These are phyloP conservation scores for Plectosphaerella cucumerina DNA, from an alignment of 2,329 filamentous ascomycete species.

Conservation along the genomic window DNA sequence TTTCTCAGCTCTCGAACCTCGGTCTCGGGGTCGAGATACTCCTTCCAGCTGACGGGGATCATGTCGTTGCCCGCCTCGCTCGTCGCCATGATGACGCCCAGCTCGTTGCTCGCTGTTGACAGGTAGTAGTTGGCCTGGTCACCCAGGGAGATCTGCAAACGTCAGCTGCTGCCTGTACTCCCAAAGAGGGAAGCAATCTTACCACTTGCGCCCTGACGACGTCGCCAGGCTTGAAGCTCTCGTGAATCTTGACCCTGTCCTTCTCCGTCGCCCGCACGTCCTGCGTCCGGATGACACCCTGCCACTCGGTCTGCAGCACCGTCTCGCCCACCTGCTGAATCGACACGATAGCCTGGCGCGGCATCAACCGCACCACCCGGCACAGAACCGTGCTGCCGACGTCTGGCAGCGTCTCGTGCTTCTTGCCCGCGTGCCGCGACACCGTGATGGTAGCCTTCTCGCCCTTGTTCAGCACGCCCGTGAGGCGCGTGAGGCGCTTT, in stretches of 20 bases:
- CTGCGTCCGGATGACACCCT: constrained; percentile 80
- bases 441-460: constrained; percentile 54
- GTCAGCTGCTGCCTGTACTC: constrained; percentile 4
- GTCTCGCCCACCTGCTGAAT: constrained; percentile 78
- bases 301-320: constrained; percentile 74
- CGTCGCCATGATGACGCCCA: constrained; percentile 89
- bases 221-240: constrained; percentile 90
- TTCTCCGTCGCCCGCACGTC: constrained; percentile 95
- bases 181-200: constrained; percentile 26
- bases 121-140: constrained; percentile 95
- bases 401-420: constrained; percentile 73
- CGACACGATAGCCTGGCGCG: constrained; percentile 77
- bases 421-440: constrained; percentile 38
- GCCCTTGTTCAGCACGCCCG: constrained; percentile 31
- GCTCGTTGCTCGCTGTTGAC: constrained; percentile 85
- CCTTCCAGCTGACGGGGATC: constrained; percentile 92
- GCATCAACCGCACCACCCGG: constrained; percentile 78
- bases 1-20: constrained; percentile 77
- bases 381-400: constrained; percentile 79
- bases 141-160: constrained; percentile 70
- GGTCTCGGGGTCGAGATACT: constrained; percentile 81
- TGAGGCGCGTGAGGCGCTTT: constrained; percentile 58
- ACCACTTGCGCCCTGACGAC: constrained; percentile 83
- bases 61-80: constrained; percentile 87
- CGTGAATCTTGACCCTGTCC: constrained; percentile 86